Evolutionary conservation across 257 asterid species (phyloP), one percentile per base, ranked within the genome.

Genomic region (Solanum infundibuliforme): DNA sequence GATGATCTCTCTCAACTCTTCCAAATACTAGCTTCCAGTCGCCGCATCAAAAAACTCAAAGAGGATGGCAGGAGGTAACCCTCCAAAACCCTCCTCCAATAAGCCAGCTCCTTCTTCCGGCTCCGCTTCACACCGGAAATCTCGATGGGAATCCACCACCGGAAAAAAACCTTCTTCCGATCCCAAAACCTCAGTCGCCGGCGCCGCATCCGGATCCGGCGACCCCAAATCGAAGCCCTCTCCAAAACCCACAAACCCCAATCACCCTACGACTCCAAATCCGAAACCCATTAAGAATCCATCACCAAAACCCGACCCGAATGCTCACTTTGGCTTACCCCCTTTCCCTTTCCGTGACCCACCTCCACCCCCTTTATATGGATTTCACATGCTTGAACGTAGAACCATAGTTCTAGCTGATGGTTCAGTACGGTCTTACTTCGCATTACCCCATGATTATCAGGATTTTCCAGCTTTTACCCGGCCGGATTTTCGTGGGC

Each of bases 331-430:
- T 7, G 87, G 89, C 21, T 87, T 91, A 31, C 93, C 94, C 18
- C 92, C 90, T 83, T 91, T 92, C 77, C 98, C 95, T 58, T 88
- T 93, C 89, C 91, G 71, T 88, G 98, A 94, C 87, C 99, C 94
- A 8, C 96, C 98, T 1, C 99, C 98, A n/a, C 95, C 96, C 16
- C 98, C 98, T 12, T 88, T 98, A 7, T 97, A 97, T 85, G 99
- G 98, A 21, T 94, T 96, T 89, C 99, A 95, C 91, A 92, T 94
- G 98, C 98, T 97, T 69, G 98, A 97, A 1, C 99, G 99, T 83
- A 94, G 99, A 34, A 93, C 91, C 21, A 88, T 96, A 62, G 91
- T 90, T 86, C 93, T 95, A 9, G 93, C 96, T 36, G 99, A 97
- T 84, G 99, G 99, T 31, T 95, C 97, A 5, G 96, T 92, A 39